Percentiles rank a stretch among this genome's conserved stretches.
Evolutionary conservation across 331 rosid genomes (phyloP).

Genomic region (Ulmus americana): DNA sequence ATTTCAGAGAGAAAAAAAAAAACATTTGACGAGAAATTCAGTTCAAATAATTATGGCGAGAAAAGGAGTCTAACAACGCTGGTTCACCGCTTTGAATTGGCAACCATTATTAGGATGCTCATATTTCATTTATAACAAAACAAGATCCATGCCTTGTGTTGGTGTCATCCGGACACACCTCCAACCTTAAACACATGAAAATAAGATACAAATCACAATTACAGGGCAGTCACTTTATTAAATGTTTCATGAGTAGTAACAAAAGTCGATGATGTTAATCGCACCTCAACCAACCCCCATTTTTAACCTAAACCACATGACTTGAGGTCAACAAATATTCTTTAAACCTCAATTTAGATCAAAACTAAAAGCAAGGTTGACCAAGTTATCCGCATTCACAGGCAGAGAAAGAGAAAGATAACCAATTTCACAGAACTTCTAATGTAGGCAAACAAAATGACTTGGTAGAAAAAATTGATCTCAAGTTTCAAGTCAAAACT

Average conservation of each 20-base stretch:
- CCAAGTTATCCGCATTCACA: neutral
- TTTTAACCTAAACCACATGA: neutral
- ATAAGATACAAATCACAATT: neutral
- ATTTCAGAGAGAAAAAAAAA: no score
- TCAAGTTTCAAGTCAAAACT: conserved; percentile 9
- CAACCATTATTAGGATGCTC: no score
- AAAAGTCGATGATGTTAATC: neutral
- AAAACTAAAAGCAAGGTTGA: neutral
- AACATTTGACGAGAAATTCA: no score
- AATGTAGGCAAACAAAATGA: no score
- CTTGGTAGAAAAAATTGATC: no score
- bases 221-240: neutral
- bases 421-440: neutral
- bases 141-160: no score
- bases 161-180: no score
- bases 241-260: neutral
- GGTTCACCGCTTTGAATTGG: no score
- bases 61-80: no score
- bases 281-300: neutral
- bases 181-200: neutral
- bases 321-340: conserved; percentile 1
- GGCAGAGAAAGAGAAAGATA: neutral
- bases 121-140: no score
- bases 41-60: no score
- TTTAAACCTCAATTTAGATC: neutral